Base-by-base conservation (phyloP, 2,329 filamentous ascomycete species). In the Pleoardoris graminearum region DNA sequence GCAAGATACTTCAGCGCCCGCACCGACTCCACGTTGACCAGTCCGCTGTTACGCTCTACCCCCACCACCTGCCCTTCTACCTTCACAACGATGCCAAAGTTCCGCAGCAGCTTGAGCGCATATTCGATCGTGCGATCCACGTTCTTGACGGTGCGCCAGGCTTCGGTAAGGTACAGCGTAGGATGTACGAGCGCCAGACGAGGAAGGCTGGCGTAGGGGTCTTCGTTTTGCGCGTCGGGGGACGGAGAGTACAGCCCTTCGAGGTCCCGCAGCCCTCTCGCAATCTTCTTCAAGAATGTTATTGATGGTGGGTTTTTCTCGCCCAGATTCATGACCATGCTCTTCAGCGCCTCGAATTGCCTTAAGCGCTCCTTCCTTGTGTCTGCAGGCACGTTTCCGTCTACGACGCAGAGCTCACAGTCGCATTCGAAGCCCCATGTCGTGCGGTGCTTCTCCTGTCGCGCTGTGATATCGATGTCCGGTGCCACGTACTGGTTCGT, bases 361-460 rank as follows among this genome's bases (percentile, higher is more conserved):
- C 12, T 35, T 29, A 51, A 11, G 21, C 62, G 38, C 37, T 63
- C 43, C 22, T 46, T 42, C 42, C 58, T 51, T 2, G 41, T 23
- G 1, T 38, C 43, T 10, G 47, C 37, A 1, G 23, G 32, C 2
- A 63, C 25, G 1, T 10, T 30, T 5, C 53, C 41, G 43, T 67
- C 64, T 0, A 54, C 44, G 10, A 38, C 32, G 27, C 64, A 67
- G 10, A 67, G 38, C 29, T 47, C 30, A 27, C 62, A 65, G 21
- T 61, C 58, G 38, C 62, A 67, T 17, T 58, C 48, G 38, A 67
- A 67, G 3, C 53, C 55, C 64, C 62, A 67, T 0, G 55, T 60
- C 6, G 37, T 53, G 22, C 45, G 41, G 36, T 54, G 61, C 32
- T 58, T 60, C 33, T 62, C 50, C 27, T 63, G 59, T 2, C 62